Evolutionary conservation across 768 basidiomycete species (phyloP), one percentile per base, ranked within the genome.

Genomic region (Mycena venus): DNA sequence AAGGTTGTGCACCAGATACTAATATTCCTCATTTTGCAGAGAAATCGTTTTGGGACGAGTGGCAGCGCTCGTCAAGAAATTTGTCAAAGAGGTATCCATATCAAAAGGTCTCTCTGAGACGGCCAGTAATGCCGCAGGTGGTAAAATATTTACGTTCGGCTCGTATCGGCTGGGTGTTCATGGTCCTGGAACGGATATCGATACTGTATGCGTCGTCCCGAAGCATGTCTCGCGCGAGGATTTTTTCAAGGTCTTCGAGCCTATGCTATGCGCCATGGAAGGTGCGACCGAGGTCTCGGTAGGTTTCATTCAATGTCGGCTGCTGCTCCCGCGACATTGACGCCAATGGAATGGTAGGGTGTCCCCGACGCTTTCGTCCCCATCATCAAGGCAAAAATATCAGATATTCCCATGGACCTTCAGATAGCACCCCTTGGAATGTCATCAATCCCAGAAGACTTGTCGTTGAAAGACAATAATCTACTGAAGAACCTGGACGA

Each of bases 111-210:
- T 98, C 55, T 97, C 97, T 32, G 97, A 98, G 75, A 83, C 93
- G 17, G 94, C 95, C 2, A 97, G 97, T 6, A 90, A 86, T 67
- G 93, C 95, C 58, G 96, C 98, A 8, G 98, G 98, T 64, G 98
- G 98, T 74, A 98, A 99, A 87, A 99, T 99, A 82, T 99, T 96
- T 83, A 99, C 98, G 4, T 99, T 98, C 83, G 98, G 98, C 42
- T 98, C 97, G 59, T 99, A 99, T 88, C 94, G 98, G 78, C 87
- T 99, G 47, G 98, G 98, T 71, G 98, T 99, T 21, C 98, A 99
- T 83, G 95, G 96, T 15, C 98, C 98, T 47, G 95, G 96, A 2
- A 88, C 93, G 58, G 98, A 99, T 90, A 99, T 99, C 82, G 98
- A 99, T 87, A 98, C 97, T 15, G 85, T 99, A 25, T 95, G 96